Evolutionary conservation across 345 rosid species (phyloP).

Genomic region (Cardamine occulta): DNA sequence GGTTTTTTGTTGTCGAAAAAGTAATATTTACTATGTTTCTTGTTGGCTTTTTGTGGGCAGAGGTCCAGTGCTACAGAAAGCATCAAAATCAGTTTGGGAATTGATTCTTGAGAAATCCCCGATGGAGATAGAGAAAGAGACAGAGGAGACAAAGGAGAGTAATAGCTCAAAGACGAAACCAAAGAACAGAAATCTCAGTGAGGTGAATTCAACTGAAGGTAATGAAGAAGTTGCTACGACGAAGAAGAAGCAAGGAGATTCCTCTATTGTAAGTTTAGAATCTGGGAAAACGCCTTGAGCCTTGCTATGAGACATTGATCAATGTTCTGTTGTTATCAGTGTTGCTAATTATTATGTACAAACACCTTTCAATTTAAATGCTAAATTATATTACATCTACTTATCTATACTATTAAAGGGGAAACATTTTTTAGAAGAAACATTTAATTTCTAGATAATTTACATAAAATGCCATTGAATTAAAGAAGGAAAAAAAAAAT

Average conservation of each 20-base stretch:
- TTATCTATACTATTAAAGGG: too few relatives aligned
- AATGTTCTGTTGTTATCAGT: not conserved
- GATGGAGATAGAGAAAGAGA: constrained; percentile 48
- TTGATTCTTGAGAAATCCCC: constrained; percentile 57
- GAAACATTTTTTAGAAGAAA: too few relatives aligned
- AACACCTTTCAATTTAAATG: too few relatives aligned
- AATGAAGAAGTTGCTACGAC: constrained; percentile 45
- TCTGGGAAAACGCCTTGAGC: constrained; percentile 30
- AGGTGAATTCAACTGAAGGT: constrained; percentile 50
- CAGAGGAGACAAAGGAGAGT: constrained; percentile 40
- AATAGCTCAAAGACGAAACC: constrained; percentile 50
- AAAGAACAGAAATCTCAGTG: constrained; percentile 64
- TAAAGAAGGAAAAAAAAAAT: too few relatives aligned
- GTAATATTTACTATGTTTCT: not conserved
- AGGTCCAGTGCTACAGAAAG: constrained; percentile 88
- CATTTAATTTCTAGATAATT: too few relatives aligned
- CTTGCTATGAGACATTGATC: constrained; percentile 18
- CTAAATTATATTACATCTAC: too few relatives aligned
- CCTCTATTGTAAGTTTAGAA: constrained; percentile 16
- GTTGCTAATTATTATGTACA: too few relatives aligned
- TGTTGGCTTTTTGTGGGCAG: constrained; percentile 43
- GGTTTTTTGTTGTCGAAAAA: not conserved
- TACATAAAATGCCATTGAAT: too few relatives aligned
- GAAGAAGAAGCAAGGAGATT: constrained; percentile 38
- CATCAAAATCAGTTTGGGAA: constrained; percentile 98